Percentiles rank a stretch among this genome's conserved stretches.
Conservation (phyloP, 371 early-diverging fungal species). For the Mucor circinelloides region DNA sequence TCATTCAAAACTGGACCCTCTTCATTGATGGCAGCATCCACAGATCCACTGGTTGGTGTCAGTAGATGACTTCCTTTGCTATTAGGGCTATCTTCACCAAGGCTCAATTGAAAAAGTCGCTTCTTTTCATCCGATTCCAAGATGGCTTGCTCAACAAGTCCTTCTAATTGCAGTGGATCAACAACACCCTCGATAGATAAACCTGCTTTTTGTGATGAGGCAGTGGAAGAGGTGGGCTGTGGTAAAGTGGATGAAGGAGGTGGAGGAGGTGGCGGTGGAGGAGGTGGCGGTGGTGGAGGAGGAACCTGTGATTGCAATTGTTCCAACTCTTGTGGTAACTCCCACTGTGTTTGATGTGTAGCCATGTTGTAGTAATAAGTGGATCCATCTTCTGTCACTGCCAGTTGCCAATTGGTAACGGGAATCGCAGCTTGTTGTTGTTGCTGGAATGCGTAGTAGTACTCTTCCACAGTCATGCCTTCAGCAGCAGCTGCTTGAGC, state of each 20-base stretch:
- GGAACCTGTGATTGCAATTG: background rate
- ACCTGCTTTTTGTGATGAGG: background rate
- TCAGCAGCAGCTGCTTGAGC: slow-evolving; percentile 4
- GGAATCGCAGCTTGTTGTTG: background rate
- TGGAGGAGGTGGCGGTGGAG: background rate
- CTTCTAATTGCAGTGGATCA: slow-evolving; percentile 18
- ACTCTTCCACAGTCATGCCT: slow-evolving; percentile 1
- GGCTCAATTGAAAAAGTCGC: background rate
- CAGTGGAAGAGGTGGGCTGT: background rate
- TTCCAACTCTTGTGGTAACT: slow-evolving; percentile 30
- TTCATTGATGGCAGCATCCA: slow-evolving; percentile 3
- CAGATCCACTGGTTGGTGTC: slow-evolving; percentile 19
- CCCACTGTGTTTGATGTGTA: slow-evolving; percentile 51
- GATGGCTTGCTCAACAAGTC: slow-evolving; percentile 28
- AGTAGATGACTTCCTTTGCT: slow-evolving; percentile 8
- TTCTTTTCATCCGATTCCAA: slow-evolving; percentile 23
- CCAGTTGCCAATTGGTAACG: slow-evolving; percentile 42
- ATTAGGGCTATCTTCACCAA: background rate
- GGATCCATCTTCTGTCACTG: slow-evolving; percentile 32
- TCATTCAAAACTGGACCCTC: slow-evolving; percentile 18
- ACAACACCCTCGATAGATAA: slow-evolving; percentile 21
- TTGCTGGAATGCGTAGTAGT: slow-evolving; percentile 2
- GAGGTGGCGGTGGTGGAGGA: slow-evolving; percentile 5
- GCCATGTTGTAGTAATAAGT: slow-evolving; percentile 46
- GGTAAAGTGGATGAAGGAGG: background rate